Evolutionary conservation across 768 basidiomycete genomes (phyloP), one percentile per base, ranked within the genome.

Genomic region (Rhizopogon roseolus): DNA sequence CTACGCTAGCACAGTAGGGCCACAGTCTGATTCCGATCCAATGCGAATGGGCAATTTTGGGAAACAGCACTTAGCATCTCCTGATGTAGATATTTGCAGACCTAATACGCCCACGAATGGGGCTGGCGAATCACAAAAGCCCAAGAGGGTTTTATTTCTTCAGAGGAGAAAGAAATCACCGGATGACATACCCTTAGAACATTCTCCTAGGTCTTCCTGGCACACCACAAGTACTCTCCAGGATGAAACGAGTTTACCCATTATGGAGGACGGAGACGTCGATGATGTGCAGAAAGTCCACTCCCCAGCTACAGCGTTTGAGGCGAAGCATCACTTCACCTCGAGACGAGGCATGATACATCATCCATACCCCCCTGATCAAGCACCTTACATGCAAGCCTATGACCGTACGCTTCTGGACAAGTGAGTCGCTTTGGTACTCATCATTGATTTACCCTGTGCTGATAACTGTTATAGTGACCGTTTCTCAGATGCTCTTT

Each of bases 381-480:
- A 74, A 6, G 80, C 76, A 13, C 78, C 81, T 1, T 87, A 87
- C 61, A 82, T 86, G 84, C 85, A 83, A 58, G 72, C 85, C 0
- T 88, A 86, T 57, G 80, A 84, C 50, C 71, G 76, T 25, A 70
- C 79, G 7, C 64, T 76, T 10, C 64, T 85, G 16, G 81, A 85
- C 57, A 86, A 76, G 88, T 86, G 56, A 58, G 81, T 70, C 11
- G 14, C 19, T 14, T 54, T 40, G 19, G 48, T 11, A 53, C 40
- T 36, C 34, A 10, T 29, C 51, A 49, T 43, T 45, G 52, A 16
- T 40, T 45, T 54, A 36, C 51, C 14, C n/a, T 27, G 22, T 28
- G 49, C 53, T 34, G 32, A 42, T 32, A 29, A 49, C 61, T 25
- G 10, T 40, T 41, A 17, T 53, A 91, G 90, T 55, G 90, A 90